Evolutionary conservation across 78 protist species (phyloP).

Genomic region (Cavenderia fasciculata): DNA sequence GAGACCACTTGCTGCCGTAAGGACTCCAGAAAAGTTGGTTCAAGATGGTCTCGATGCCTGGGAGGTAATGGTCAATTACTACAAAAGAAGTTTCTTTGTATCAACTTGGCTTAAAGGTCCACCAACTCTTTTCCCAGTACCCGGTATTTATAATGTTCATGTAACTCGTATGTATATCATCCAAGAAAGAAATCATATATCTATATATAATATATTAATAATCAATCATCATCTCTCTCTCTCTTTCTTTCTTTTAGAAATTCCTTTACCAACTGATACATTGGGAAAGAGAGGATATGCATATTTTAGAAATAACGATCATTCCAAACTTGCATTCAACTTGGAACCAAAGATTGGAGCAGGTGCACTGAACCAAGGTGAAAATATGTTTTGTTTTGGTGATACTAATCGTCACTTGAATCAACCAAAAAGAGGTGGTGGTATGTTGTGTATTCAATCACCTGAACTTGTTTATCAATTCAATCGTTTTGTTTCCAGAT

Average conservation of each 20-base stretch:
- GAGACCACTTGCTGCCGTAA: too few relatives aligned
- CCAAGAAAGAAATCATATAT: not conserved
- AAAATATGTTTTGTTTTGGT: slow-evolving; percentile 8
- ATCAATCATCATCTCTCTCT: not conserved
- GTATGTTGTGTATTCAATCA: not conserved
- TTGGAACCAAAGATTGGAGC: not conserved
- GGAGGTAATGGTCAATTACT: not conserved
- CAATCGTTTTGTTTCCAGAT: not conserved
- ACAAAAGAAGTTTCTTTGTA: not conserved
- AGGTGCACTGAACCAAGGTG: not conserved
- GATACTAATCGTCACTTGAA: not conserved
- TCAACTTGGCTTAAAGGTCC: not conserved
- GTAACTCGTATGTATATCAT: not conserved
- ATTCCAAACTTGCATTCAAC: not conserved
- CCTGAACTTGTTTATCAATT: slow-evolving; percentile 3
- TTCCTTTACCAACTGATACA: not conserved
- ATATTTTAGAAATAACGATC: not conserved
- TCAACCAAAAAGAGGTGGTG: slow-evolving; percentile 7
- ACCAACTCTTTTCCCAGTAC: not conserved
- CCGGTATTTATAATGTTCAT: not conserved
- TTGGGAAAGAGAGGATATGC: not conserved
- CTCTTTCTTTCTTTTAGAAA: too few relatives aligned
- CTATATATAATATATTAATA: too few relatives aligned
- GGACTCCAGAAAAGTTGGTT: too few relatives aligned
- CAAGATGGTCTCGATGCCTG: not conserved